Base-by-base conservation (phyloP, 1,284 basidiomycete species). In the Xerocomus alliaceus region DNA sequence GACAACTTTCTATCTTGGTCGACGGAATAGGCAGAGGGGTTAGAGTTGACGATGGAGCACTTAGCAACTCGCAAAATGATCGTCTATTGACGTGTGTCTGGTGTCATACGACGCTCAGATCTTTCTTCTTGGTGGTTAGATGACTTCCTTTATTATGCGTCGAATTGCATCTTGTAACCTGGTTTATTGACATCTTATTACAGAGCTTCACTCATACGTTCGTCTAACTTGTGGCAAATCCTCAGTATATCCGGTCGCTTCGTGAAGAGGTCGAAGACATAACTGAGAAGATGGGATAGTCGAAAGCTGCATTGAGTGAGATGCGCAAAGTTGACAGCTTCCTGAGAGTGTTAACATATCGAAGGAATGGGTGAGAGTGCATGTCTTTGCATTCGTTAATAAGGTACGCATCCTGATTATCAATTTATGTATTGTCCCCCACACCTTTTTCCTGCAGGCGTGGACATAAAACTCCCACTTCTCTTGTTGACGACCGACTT, bases 401-500 rank as follows among this genome's bases (percentile, higher is more conserved):
- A 32, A 24, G 9, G 18, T 32, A 3, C 17, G 4, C 26, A 12
- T 15, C 31, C 26, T 31, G 20, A 24, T 54, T 13, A 18, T 22
- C 3, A 5, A 12, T 8, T 31, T 20, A 11, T 26, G n/a, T n/a
- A n/a, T n/a, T n/a, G n/a, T n/a, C n/a, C n/a, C n/a, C n/a, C n/a
- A n/a, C n/a, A 71, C 84, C 81, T 88, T 93, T 81, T 83, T 85
- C 69, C 87, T 91, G 60, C 87, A 88, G 46, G 86, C 85, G n/a
- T n/a, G n/a, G n/a, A n/a, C n/a, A n/a, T n/a, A n/a, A 65, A 90
- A 81, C 76, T 90, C 88, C 86, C 94, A 95, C 59, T 83, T 85
- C 78, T 99, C 82, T 98, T 98, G 66, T 98, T 93, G 24, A 91
- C 87, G 31, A 98, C 94, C 48, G 90, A 79, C 95, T 94, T 54